Percentiles rank a stretch among this genome's conserved stretches.
phyloP scores from a whole-genome alignment of 2,329 filamentous ascomycete genomes.

The Phyllosticta citribraziliensis region DNA sequence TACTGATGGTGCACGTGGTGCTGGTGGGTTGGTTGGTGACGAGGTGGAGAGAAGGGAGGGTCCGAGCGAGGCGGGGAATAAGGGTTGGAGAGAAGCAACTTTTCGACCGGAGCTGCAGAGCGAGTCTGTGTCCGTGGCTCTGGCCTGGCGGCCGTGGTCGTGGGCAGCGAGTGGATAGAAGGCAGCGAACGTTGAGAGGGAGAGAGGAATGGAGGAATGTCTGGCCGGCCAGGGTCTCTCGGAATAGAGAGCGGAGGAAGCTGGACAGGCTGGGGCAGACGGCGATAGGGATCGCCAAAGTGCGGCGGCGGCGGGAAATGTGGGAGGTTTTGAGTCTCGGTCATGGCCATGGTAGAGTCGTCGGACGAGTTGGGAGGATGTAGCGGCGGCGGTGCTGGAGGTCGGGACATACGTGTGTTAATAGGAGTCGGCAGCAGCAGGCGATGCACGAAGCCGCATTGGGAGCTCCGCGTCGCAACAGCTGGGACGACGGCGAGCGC shows the following conservation, averaged over 20 bases:
- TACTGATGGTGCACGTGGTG: conserved; percentile 13
- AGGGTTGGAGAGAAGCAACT: conserved; percentile 25
- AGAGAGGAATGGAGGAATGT: conserved; percentile 28
- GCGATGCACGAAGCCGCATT: conserved; percentile 33
- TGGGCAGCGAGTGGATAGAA: conserved; percentile 24
- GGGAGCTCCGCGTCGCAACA: conserved; percentile 17
- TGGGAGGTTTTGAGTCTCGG: conserved; percentile 35
- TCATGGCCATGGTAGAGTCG: conserved; percentile 30
- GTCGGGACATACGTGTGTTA: conserved; percentile 35
- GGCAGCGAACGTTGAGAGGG: conserved; percentile 27
- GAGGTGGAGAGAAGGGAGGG: conserved; percentile 20
- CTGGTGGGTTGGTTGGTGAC: not conserved
- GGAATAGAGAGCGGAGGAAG: conserved; percentile 31
- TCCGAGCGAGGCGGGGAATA: conserved; percentile 32
- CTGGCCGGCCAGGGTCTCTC: conserved; percentile 24
- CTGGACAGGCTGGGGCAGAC: conserved; percentile 31
- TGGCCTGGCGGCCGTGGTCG: conserved; percentile 14
- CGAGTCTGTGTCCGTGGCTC: conserved; percentile 19
- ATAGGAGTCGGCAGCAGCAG: conserved; percentile 31
- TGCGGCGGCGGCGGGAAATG: conserved; percentile 32
- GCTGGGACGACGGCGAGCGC: not conserved
- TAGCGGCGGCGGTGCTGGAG: conserved; percentile 29
- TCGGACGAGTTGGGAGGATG: conserved; percentile 29
- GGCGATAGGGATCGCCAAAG: conserved; percentile 29
- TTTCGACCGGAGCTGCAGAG: conserved; percentile 26